Percentiles rank a stretch among this genome's conserved stretches.
These are phyloP conservation scores for Babesia ovata DNA, from an alignment of 169 alveolate species.

Conservation along the genomic window DNA sequence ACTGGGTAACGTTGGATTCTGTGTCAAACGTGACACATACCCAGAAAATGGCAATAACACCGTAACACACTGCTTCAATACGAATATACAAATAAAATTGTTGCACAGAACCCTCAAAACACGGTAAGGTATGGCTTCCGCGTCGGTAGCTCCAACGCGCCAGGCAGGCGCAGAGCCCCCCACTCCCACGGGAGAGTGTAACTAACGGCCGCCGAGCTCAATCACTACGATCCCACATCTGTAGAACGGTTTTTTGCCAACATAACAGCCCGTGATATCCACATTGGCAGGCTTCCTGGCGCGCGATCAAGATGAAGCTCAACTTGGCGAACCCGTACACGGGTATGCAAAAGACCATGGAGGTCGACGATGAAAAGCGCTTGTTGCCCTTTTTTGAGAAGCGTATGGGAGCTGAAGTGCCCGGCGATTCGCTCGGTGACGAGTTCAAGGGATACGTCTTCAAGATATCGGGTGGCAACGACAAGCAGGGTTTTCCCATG, in stretches of 20 bases:
- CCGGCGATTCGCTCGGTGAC: slow-evolving; percentile 97
- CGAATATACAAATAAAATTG: too few relatives aligned
- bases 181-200: slow-evolving; percentile 12
- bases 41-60: background rate
- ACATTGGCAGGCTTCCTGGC: slow-evolving; percentile 1
- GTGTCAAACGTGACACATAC: background rate
- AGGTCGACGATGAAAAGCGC: slow-evolving; percentile 98
- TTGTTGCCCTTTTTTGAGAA: slow-evolving; percentile 96
- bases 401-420: slow-evolving; percentile 97
- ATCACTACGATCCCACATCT: background rate
- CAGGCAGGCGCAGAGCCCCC: slow-evolving; percentile 51
- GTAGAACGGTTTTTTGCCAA: background rate
- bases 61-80: too few relatives aligned
- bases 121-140: too few relatives aligned
- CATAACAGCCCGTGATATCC: slow-evolving; percentile 11
- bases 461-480: slow-evolving; percentile 96
- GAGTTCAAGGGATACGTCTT: slow-evolving; percentile 97
- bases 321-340: slow-evolving; percentile 94
- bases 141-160: background rate
- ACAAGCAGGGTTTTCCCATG: slow-evolving; percentile 99
- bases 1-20: background rate
- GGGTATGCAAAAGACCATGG: slow-evolving; percentile 95
- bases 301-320: slow-evolving; percentile 87
- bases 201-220: background rate
- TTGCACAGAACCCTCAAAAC: too few relatives aligned